phyloP scores from a whole-genome alignment of 2,329 filamentous ascomycete genomes.

The Ophiocordyceps camponoti-saundersi region DNA sequence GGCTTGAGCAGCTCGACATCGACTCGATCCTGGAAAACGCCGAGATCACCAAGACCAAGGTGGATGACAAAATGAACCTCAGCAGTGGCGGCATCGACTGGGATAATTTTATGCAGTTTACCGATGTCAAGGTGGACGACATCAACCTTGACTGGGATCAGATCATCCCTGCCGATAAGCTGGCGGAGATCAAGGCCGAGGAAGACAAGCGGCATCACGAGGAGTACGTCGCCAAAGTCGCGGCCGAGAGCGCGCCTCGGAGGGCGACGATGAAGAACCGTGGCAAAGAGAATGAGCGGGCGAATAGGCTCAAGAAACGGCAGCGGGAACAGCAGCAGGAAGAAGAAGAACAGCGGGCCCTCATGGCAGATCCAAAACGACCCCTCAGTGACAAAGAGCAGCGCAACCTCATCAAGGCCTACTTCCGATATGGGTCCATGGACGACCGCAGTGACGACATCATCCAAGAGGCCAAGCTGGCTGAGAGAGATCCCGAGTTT shows the following conservation, averaged over 20 bases:
- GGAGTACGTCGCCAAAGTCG: constrained; percentile 62
- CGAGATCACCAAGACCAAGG: constrained; percentile 90
- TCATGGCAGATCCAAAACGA: constrained; percentile 70
- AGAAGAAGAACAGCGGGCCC: constrained; percentile 55
- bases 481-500: constrained; percentile 66
- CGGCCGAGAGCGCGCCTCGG: constrained; percentile 74
- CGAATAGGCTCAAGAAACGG: constrained; percentile 50
- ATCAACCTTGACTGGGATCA: constrained; percentile 82
- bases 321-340: constrained; percentile 49
- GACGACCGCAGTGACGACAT: constrained; percentile 80
- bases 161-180: constrained; percentile 86
- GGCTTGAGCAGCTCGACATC: constrained; percentile 92
- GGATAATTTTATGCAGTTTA: constrained; percentile 95
- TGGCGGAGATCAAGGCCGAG: constrained; percentile 77
- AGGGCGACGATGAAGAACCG: constrained; percentile 46
- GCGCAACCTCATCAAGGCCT: constrained; percentile 77
- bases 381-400: constrained; percentile 86
- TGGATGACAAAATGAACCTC: constrained; percentile 78
- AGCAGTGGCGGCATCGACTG: constrained; percentile 73
- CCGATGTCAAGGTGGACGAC: constrained; percentile 87
- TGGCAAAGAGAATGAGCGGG: constrained; percentile 41
- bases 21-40: constrained; percentile 94
- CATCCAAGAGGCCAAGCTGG: constrained; percentile 68
- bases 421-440: constrained; percentile 79
- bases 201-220: constrained; percentile 75